phyloP scores from a whole-genome alignment of 805 yeast genomes.

The Hanseniaspora clermontiae region DNA sequence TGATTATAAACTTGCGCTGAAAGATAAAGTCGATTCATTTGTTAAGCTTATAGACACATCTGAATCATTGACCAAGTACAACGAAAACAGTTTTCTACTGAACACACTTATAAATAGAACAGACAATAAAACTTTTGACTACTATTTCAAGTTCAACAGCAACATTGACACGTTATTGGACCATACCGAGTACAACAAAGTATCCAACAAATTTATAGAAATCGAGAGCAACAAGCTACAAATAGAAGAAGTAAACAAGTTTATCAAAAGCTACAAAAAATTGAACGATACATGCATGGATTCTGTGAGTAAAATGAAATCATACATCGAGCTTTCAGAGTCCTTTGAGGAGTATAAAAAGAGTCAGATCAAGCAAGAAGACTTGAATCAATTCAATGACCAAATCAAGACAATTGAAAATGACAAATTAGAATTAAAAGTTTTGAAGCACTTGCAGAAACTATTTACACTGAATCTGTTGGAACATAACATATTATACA shows the following conservation, averaged over 20 bases:
- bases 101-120: background rate
- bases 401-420: slow-evolving; percentile 14
- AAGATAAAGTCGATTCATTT: background rate
- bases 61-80: background rate
- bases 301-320: background rate
- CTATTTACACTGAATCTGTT: slow-evolving; percentile 57
- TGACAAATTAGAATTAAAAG: slow-evolving; percentile 35
- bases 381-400: slow-evolving; percentile 17
- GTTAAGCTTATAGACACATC: background rate
- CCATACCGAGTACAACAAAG: slow-evolving; percentile 15
- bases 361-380: background rate
- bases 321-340: slow-evolving; percentile 18
- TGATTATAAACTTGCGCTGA: background rate
- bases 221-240: slow-evolving; percentile 8
- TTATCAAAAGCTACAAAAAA: background rate
- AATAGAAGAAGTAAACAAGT: background rate
- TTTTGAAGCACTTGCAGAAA: slow-evolving; percentile 42
- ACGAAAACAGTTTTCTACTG: background rate
- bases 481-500: slow-evolving; percentile 50
- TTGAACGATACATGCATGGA: background rate
- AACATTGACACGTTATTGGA: slow-evolving; percentile 13
- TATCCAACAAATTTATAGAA: background rate
- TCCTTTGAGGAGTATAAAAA: background rate
- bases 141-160: background rate
- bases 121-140: background rate